A percentile compares a stretch with the other conserved stretches of the same genome.
These are phyloP conservation scores for Lolium multiflorum DNA, from an alignment of 176 grass and related monocot species.

Conservation along the genomic window DNA sequence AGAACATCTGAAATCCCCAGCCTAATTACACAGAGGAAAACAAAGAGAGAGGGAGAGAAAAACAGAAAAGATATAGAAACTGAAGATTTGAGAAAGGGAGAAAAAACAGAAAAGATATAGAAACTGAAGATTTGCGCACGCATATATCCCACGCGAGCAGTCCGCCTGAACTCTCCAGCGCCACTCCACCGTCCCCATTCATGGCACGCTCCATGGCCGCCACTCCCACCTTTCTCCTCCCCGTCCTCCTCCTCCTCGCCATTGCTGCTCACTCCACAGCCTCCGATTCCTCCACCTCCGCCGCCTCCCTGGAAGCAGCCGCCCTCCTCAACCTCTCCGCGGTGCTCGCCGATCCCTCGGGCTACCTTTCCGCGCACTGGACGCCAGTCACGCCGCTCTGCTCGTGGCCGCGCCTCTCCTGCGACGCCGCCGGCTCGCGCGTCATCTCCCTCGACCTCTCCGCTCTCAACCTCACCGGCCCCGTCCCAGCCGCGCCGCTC, in stretches of 20 bases:
- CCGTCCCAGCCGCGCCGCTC: constrained; percentile 59
- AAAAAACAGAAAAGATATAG: background rate
- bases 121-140: background rate
- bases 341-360: constrained; percentile 46
- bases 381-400: constrained; percentile 50
- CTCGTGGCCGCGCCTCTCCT: constrained; percentile 71
- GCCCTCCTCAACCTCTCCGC: constrained; percentile 67
- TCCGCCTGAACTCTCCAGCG: constrained; percentile 39
- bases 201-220: constrained; percentile 35
- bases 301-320: constrained; percentile 32
- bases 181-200: constrained; percentile 28
- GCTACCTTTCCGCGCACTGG: constrained; percentile 70
- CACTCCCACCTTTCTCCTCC: constrained; percentile 39
- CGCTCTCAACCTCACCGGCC: constrained; percentile 76
- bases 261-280: background rate
- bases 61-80: background rate
- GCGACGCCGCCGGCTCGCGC: constrained; percentile 42
- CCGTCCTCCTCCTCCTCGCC: constrained; percentile 46
- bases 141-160: constrained; percentile 49
- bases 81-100: background rate
- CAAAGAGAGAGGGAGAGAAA: background rate
- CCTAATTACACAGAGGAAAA: background rate
- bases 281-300: constrained; percentile 6
- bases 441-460: constrained; percentile 73
- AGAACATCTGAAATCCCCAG: background rate